Conservation (phyloP, 805 yeast species). For the Metschnikowia reukaufii region DNA sequence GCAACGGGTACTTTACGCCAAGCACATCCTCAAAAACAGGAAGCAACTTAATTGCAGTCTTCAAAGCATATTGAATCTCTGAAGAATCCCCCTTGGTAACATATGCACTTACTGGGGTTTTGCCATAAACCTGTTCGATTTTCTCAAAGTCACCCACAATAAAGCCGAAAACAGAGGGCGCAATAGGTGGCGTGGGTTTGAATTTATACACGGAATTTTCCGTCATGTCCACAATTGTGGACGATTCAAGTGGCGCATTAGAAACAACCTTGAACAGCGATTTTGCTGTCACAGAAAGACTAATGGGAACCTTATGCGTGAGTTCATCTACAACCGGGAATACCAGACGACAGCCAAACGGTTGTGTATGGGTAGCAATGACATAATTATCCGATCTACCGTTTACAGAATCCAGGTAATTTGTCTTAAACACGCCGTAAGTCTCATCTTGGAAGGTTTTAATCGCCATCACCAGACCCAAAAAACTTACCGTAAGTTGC, state of each 20-base stretch:
- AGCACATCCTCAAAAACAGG: constrained; percentile 50
- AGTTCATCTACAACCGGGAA: constrained; percentile 75
- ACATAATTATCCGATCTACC: constrained; percentile 52
- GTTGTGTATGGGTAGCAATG: constrained; percentile 73
- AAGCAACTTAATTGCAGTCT: constrained; percentile 46
- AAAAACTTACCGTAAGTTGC: constrained; percentile 33
- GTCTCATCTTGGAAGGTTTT: constrained; percentile 57
- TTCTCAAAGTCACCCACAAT: constrained; percentile 64
- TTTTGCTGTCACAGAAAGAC: constrained; percentile 48
- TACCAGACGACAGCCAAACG: constrained; percentile 58
- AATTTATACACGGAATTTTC: constrained; percentile 43
- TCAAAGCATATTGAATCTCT: constrained; percentile 51
- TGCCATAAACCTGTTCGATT: constrained; percentile 19
- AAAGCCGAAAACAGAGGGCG: constrained; percentile 66
- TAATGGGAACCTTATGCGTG: constrained; percentile 50
- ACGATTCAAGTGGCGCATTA: constrained; percentile 39
- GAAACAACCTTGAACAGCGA: constrained; percentile 51
- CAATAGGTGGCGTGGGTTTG: constrained; percentile 55
- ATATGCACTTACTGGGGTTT: constrained; percentile 50
- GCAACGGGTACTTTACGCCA: constrained; percentile 51
- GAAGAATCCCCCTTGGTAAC: constrained; percentile 54
- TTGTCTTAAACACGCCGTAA: constrained; percentile 66
- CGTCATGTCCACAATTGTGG: constrained; percentile 19
- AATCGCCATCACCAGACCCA: constrained; percentile 53
- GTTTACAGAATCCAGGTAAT: constrained; percentile 51